Evolutionary conservation across 768 basidiomycete genomes (phyloP).

Genomic region (Pleurotus giganteus): DNA sequence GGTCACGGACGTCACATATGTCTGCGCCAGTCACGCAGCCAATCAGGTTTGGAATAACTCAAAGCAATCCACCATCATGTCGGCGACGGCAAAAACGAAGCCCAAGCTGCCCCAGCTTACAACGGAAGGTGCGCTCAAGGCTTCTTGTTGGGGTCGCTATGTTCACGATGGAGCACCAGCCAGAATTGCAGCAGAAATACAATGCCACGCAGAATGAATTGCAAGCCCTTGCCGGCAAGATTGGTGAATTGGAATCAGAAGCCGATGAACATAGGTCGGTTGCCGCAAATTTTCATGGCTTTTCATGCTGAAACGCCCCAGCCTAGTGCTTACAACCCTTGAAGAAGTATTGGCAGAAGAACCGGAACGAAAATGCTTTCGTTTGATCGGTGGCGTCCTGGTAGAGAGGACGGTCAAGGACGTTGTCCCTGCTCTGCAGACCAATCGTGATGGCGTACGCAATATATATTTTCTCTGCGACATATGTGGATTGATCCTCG

Average conservation of each 20-base stretch:
- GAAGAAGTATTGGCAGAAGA: constrained; percentile 79
- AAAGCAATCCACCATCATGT: constrained; percentile 37
- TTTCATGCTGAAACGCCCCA: constrained; percentile 28
- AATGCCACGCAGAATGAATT: constrained; percentile 83
- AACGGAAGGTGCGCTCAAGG: constrained; percentile 62
- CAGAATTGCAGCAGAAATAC: constrained; percentile 85
- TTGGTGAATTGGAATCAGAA: constrained; percentile 94
- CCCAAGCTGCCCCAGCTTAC: constrained; percentile 55
- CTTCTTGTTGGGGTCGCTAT: constrained; percentile 8
- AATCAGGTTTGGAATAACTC: constrained; percentile 43
- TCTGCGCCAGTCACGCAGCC: constrained; percentile 29
- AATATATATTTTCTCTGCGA: constrained; percentile 11
- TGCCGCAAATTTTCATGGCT: constrained; percentile 4
- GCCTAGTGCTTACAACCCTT: constrained; percentile 86
- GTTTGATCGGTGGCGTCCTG: constrained; percentile 91
- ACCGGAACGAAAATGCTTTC: constrained; percentile 93
- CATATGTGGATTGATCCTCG: not conserved
- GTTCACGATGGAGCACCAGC: constrained; percentile 43
- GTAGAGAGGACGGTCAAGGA: constrained; percentile 96
- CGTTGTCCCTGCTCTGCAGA: constrained; percentile 85
- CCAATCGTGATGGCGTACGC: constrained; percentile 85
- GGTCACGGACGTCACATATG: constrained; percentile 31
- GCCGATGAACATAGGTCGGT: constrained; percentile 92
- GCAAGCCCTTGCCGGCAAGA: constrained; percentile 89
- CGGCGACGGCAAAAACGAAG: constrained; percentile 52